Evolutionary conservation across 495 filamentous ascomycete species (phyloP).

Genomic region (Penicillium herquei): DNA sequence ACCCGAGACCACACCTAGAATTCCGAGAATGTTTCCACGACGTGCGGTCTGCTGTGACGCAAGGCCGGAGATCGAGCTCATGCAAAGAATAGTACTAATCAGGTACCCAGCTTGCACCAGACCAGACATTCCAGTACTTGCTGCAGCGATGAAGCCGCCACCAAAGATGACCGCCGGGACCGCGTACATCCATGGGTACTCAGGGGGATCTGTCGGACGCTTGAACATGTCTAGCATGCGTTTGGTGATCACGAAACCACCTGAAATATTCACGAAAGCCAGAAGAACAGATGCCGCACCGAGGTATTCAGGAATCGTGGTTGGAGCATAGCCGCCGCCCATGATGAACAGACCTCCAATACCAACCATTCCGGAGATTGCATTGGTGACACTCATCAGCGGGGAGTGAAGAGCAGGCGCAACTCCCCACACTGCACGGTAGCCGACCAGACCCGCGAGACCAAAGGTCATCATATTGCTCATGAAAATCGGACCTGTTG

Average conservation of each 20-base stretch:
- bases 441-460: constrained; percentile 74
- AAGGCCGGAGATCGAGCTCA: constrained; percentile 67
- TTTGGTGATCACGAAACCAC: constrained; percentile 81
- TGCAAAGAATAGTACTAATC: constrained; percentile 74
- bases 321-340: constrained; percentile 69
- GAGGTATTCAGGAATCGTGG: constrained; percentile 70
- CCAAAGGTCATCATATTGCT: constrained; percentile 76
- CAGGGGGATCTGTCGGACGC: constrained; percentile 73
- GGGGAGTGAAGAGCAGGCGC: constrained; percentile 74
- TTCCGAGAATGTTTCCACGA: constrained; percentile 76
- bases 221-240: constrained; percentile 93
- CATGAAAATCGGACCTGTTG: constrained; percentile 78
- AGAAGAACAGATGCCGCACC: constrained; percentile 76
- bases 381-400: constrained; percentile 84
- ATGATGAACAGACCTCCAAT: constrained; percentile 80
- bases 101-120: constrained; percentile 80
- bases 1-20: constrained; percentile 73
- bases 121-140: constrained; percentile 72
- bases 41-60: constrained; percentile 75
- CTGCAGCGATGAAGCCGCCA: constrained; percentile 72
- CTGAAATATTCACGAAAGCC: constrained; percentile 78
- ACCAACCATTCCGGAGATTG: constrained; percentile 82
- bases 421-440: constrained; percentile 80
- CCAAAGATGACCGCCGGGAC: constrained; percentile 71
- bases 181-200: constrained; percentile 81